Base-by-base conservation (phyloP, 2,329 filamentous ascomycete species). In the Geosmithia putterillii region DNA sequence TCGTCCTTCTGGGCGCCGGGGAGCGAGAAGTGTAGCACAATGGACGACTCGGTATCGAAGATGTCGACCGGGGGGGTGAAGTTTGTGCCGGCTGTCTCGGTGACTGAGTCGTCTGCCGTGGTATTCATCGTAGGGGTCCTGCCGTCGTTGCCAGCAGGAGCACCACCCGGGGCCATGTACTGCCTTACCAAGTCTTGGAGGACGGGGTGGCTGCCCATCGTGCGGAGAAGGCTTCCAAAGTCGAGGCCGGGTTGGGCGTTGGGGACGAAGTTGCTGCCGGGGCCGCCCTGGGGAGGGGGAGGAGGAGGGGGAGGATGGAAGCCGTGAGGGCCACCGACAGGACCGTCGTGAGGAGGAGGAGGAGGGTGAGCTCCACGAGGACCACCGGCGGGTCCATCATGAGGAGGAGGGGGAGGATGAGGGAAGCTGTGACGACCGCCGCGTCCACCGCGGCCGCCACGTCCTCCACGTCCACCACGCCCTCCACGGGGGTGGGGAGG, bases 1-100 rank as follows among this genome's bases (percentile, higher is more conserved):
- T 92, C 84, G 53, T 86, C 74, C 62, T 88, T 89, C 63, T 81
- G 81, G 2, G 81, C 85, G 21, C 86, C 86, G 0, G 87, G 84
- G 0, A 94, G 70, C 1, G 84, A 81, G 53, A 88, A 66, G 59
- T 92, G 85, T 8, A 92, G 64, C 38, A 87, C 66, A 57, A 79
- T 88, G 14, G 76, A 62, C 25, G 65, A 62, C 7, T 76, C 62
- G 5, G 80, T 83, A 57, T 82, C 75, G 67, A 90, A 92, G 49
- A 89, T 65, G 57, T 94, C 86, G 44, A 81, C 67, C n/a, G 81
- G 77, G 1, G 83, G 82, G 5, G 61, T 59, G 59, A 85, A 83
- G 45, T 65, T 61, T 35, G 54, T 54, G 35, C 58, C 56, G 34
- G 28, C 10, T 32, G 28, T 12, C 10, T 6, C 28, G 28, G 10